Evolutionary conservation across 2,329 filamentous ascomycete genomes (phyloP).

Genomic region (Aspergillus sp.): DNA sequence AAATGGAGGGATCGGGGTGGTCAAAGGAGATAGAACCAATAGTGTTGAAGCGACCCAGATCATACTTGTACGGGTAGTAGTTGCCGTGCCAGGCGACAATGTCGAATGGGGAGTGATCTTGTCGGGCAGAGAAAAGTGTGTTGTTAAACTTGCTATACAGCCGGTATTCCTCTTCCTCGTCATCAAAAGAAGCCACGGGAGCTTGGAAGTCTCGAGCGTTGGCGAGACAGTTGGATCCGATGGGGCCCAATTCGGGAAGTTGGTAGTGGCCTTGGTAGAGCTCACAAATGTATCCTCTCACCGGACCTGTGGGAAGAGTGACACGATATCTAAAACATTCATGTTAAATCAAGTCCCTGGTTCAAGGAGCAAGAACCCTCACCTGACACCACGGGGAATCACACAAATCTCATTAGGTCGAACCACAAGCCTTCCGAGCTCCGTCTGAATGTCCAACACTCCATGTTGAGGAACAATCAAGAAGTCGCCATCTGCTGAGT

Average conservation of each 20-base stretch:
- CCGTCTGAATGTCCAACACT: constrained; percentile 69
- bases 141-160: constrained; percentile 65
- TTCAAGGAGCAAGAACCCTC: neutral
- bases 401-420: constrained; percentile 74
- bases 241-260: constrained; percentile 68
- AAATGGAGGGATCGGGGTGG: constrained; percentile 75
- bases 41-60: constrained; percentile 70
- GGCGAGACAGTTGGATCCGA: constrained; percentile 69
- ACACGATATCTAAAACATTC: constrained; percentile 58
- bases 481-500: constrained; percentile 77
- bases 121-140: constrained; percentile 59
- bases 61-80: constrained; percentile 79
- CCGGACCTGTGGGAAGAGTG: constrained; percentile 56
- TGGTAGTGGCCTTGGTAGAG: constrained; percentile 68
- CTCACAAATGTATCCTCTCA: constrained; percentile 70
- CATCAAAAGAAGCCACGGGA: constrained; percentile 64
- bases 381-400: constrained; percentile 66
- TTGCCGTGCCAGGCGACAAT: constrained; percentile 77
- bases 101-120: constrained; percentile 71
- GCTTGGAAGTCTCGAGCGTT: constrained; percentile 72
- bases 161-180: constrained; percentile 49
- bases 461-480: constrained; percentile 73
- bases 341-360: neutral
- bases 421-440: constrained; percentile 70
- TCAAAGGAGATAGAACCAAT: constrained; percentile 71